Base-by-base conservation (phyloP, 345 rosid genomes). In the Gossypium turneri region DNA sequence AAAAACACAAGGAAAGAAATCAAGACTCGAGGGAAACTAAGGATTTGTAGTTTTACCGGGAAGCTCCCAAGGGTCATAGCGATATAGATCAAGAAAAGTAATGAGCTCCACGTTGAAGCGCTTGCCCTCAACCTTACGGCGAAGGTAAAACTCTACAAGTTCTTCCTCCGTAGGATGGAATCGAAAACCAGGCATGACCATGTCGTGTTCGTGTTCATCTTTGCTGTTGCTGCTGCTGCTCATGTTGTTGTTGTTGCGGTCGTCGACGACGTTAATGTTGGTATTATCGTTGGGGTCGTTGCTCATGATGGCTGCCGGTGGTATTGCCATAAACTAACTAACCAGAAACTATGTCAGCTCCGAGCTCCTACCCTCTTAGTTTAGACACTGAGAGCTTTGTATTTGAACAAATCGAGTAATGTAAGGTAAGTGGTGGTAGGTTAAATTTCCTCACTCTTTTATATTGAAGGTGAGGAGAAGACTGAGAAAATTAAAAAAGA, bases 61-160 rank as follows among this genome's bases (percentile, higher is more conserved):
- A 76, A 96, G 99, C 50, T 96, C 99, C 99, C 99, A 96, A 56
- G 99, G 99, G 89, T 96, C 99, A 80, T 90, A 93, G 78, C 97
- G 97, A 84, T 96, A 96, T 66, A 96, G 99, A 85, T 96, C 99
- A 62, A 96, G 91, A 82, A 92, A 96, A 84, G 99, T 91, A 70
- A 96, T 93, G 86, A 96, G 97, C 75, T 96, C 98, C n/a, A 93
- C 94, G 43, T 93, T 93, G 85, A 96, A 96, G 44, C 90, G 97
- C 76, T 96, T 96, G 85, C 99, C 99, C 90, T 96, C 97, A 0
- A 96, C 97, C 89, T 96, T 96, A 80, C 99, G 97, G 85, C 99
- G 97, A 83, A 96, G 99, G 88, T 96, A 96, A 85, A 96, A 96
- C 86, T 93, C 99, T 3, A 96, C 94, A 3, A 96, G 97, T 71